Conservation (phyloP, 2,329 filamentous ascomycete species). For the Phyllosticta citribraziliensis region DNA sequence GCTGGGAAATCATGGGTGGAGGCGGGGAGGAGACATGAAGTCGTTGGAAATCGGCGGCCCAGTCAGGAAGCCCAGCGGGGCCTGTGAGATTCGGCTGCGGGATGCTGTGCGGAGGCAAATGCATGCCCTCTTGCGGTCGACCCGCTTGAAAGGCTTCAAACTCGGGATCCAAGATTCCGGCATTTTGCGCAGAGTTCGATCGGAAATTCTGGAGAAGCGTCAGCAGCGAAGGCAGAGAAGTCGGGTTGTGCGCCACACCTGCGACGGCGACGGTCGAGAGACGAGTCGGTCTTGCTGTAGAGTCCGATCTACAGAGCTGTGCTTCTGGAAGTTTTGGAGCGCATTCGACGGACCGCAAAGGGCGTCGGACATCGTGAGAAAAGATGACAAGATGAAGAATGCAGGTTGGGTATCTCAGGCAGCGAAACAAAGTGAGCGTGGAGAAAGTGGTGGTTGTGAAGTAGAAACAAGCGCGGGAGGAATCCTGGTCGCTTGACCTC, state of each 20-base stretch:
- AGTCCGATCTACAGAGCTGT: conserved; percentile 57
- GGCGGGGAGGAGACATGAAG: conserved; percentile 32
- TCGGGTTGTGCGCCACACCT: conserved; percentile 35
- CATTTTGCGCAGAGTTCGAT: conserved; percentile 43
- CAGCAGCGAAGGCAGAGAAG: not conserved
- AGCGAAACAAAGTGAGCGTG: not conserved
- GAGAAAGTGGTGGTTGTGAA: not conserved
- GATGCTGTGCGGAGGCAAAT: conserved; percentile 19
- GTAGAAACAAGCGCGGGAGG: not conserved
- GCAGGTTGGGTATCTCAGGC: not conserved
- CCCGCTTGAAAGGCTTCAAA: conserved; percentile 60
- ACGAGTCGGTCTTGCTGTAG: conserved; percentile 63
- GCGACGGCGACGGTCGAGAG: conserved; percentile 42
- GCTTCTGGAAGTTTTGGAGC: conserved; percentile 63
- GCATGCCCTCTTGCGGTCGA: conserved; percentile 26
- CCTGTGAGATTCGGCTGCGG: conserved; percentile 20
- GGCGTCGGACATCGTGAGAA: conserved; percentile 50
- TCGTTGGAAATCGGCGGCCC: conserved; percentile 42
- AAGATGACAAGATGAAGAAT: not conserved
- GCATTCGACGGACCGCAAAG: conserved; percentile 68
- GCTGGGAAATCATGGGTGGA: conserved; percentile 28
- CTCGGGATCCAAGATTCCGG: conserved; percentile 51
- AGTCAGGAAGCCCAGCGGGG: conserved; percentile 27
- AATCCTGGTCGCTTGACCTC: not conserved
- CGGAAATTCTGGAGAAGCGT: conserved; percentile 48